These are phyloP conservation scores for Borealophlyctis nickersoniae DNA, from an alignment of 192 early-diverging fungal species.

Conservation along the genomic window DNA sequence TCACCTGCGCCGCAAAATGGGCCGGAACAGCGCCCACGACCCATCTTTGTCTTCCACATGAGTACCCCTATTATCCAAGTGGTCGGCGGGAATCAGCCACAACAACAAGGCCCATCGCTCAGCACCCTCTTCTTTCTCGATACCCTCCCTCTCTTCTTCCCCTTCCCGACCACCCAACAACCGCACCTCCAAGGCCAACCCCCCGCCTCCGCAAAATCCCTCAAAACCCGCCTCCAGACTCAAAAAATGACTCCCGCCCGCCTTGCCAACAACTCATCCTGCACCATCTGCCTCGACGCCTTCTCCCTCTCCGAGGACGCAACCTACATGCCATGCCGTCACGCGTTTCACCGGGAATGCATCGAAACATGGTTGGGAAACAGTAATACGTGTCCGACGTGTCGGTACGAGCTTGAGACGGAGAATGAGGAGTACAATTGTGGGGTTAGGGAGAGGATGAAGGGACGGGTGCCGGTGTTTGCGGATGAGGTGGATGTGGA, in stretches of 20 bases:
- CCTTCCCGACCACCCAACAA: background rate
- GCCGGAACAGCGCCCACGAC: too few relatives aligned
- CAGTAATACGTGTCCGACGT: slow-evolving; percentile 36
- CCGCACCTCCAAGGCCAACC: slow-evolving; percentile 11
- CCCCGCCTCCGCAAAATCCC: background rate
- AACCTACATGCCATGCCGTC: slow-evolving; percentile 29
- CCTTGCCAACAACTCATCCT: slow-evolving; percentile 9
- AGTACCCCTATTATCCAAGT: background rate
- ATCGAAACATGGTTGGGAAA: slow-evolving; percentile 32
- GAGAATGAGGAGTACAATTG: slow-evolving; percentile 24
- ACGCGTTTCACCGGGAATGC: slow-evolving; percentile 32
- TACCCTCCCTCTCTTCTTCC: background rate
- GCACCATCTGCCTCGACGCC: slow-evolving; percentile 25
- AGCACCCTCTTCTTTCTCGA: background rate
- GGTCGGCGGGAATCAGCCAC: background rate
- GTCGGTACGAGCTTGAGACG: slow-evolving; percentile 31
- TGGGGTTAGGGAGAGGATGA: slow-evolving; percentile 10
- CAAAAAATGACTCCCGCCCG: background rate
- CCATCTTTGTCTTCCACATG: too few relatives aligned
- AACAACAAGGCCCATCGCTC: slow-evolving; percentile 1
- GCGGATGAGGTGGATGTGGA: background rate
- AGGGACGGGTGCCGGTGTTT: background rate
- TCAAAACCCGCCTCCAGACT: background rate
- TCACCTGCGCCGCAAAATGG: too few relatives aligned
- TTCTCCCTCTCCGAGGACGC: slow-evolving; percentile 13